Evolutionary conservation across 2,329 filamentous ascomycete genomes (phyloP).

Genomic region (Nannizziopsis arthrosporioides): DNA sequence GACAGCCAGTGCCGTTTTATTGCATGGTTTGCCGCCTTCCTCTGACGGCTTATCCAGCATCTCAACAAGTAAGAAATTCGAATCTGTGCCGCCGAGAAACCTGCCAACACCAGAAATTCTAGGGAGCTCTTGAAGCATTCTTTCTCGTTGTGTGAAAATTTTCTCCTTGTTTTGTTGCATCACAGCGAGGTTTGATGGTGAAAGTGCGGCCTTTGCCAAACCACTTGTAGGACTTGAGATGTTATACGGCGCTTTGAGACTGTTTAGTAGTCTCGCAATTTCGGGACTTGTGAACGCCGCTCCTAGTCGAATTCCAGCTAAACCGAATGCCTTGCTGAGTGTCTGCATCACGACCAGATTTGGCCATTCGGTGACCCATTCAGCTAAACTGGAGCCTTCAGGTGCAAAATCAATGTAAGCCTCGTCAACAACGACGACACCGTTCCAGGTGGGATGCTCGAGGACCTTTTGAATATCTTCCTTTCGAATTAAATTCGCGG

Average conservation of each 20-base stretch:
- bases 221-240: constrained; percentile 77
- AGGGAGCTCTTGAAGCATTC: constrained; percentile 62
- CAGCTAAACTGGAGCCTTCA: constrained; percentile 66
- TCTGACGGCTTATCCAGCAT: constrained; percentile 54
- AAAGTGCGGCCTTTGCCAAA: constrained; percentile 63
- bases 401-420: constrained; percentile 93
- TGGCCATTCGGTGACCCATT: constrained; percentile 84
- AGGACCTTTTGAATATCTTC: constrained; percentile 61
- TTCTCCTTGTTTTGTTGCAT: constrained; percentile 61
- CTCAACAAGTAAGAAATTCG: constrained; percentile 87
- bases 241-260: constrained; percentile 92
- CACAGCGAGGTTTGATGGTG: constrained; percentile 52
- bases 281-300: constrained; percentile 65
- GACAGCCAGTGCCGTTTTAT: constrained; percentile 61
- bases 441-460: constrained; percentile 86
- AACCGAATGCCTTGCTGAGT: constrained; percentile 90
- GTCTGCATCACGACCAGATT: constrained; percentile 98
- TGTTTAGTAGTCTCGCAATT: constrained; percentile 74
- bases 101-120: constrained; percentile 65
- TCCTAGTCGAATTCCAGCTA: constrained; percentile 85
- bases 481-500: constrained; percentile 66
- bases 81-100: constrained; percentile 65
- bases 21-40: constrained; percentile 60
- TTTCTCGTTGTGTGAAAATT: constrained; percentile 65
- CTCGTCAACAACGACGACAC: constrained; percentile 84